These are phyloP conservation scores for Cucumis melo DNA, from an alignment of 306 rosid species.

Conservation along the genomic window DNA sequence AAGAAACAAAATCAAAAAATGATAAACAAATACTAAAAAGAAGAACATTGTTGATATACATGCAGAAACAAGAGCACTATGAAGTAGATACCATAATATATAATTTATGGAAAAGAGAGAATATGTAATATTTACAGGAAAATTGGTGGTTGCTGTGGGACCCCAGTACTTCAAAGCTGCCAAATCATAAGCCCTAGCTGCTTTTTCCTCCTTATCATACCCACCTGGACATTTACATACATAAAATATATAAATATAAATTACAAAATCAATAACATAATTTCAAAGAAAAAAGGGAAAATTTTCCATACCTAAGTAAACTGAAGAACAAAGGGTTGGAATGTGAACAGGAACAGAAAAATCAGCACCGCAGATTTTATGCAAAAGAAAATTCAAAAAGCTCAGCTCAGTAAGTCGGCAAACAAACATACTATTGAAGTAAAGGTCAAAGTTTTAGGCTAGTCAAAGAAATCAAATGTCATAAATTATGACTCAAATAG, in stretches of 20 bases:
- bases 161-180: constrained; percentile 99
- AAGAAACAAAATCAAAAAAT: neutral
- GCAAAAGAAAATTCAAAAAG: constrained; percentile 22
- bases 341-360: constrained; percentile 22
- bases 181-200: constrained; percentile 96
- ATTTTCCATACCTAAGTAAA: constrained; percentile 68
- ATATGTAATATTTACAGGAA: constrained; percentile 41
- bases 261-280: neutral
- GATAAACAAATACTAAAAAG: neutral
- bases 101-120: neutral
- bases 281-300: neutral
- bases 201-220: constrained; percentile 96
- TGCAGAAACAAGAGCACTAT: neutral
- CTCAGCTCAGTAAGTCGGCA: constrained; percentile 12
- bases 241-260: neutral
- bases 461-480: neutral
- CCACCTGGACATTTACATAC: constrained; percentile 44
- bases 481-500: neutral
- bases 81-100: neutral
- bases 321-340: constrained; percentile 33
- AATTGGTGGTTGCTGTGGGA: constrained; percentile 82
- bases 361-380: constrained; percentile 40
- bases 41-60: neutral
- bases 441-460: constrained; percentile 28
- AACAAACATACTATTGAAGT: neutral